A percentile compares a stretch with the other conserved stretches of the same genome.
Conservation (phyloP, 139 green algal genomes). For the Coccomyxa sp. region DNA sequence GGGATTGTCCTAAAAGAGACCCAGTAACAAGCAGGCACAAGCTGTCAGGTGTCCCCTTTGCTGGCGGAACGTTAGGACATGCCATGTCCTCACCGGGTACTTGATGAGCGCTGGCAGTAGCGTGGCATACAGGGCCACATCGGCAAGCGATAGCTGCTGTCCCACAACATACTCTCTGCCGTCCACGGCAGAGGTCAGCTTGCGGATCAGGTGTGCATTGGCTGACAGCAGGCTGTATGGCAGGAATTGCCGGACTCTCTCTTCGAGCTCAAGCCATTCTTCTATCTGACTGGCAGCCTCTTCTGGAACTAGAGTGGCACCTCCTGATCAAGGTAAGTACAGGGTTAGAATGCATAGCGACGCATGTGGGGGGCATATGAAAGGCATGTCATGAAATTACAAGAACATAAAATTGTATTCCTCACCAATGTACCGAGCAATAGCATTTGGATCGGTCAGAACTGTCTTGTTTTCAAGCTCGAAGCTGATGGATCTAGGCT, state of each 20-base stretch:
- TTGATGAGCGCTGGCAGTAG: not conserved
- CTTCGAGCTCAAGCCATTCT: conserved; percentile 65
- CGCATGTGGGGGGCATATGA: too few species aligned
- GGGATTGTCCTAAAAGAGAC: not conserved
- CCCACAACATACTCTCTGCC: conserved; percentile 21
- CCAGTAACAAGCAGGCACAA: not conserved
- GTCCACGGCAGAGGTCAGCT: conserved; percentile 25
- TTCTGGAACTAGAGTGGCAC: conserved; percentile 2
- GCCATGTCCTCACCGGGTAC: not conserved
- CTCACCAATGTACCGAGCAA: conserved; percentile 45
- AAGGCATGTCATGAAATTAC: too few species aligned
- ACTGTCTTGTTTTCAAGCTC: not conserved
- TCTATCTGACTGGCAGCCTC: conserved; percentile 1
- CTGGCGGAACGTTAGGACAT: not conserved
- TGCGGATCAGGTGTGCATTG: conserved; percentile 19
- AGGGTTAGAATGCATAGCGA: too few species aligned
- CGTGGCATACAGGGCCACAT: conserved; percentile 40
- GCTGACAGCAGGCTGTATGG: conserved; percentile 19
- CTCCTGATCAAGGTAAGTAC: not conserved
- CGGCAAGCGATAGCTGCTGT: conserved; percentile 37
- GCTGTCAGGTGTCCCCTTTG: not conserved
- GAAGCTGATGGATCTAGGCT: not conserved
- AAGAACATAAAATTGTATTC: too few species aligned
- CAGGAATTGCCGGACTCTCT: conserved; percentile 37
- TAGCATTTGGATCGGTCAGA: conserved; percentile 59